Base-by-base conservation (phyloP, 305 asterid genomes). In the Fraxinus sp. region DNA sequence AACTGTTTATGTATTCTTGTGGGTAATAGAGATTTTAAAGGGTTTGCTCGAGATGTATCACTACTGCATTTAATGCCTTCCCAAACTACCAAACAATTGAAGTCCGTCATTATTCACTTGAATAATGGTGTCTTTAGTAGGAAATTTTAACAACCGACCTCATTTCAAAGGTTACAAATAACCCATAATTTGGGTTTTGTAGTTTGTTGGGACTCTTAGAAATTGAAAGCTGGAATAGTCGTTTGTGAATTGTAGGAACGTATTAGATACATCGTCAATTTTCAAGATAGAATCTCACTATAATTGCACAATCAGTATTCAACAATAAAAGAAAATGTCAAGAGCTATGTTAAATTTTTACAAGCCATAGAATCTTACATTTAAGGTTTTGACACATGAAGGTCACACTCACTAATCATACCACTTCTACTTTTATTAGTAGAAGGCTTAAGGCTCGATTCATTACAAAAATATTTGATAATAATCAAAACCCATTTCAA, bases 121-220 rank as follows among this genome's bases (percentile, higher is more conserved):
- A 62, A 66, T 43, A 26, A 16, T 62, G 26, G 8, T n/a, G 26
- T 70, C 33, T 80, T 43, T 46, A 30, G 46, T 62, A 32, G 30
- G 30, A 78, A 83, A 75, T 78, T 71, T 66, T 35, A 78, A 66
- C 73, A 62, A 22, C 72, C 11, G 11, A 28, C 20, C 20, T 71
- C 41, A 77, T 39, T 49, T 46, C 43, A 49, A 24, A 75, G 66
- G 18, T 62, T 80, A 66, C 68, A 30, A 76, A 37, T 24, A 57
- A 49, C 37, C 33, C 49, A 26, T 66, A 68, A 8, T 30, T 22
- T 16, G 74, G 52, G 18, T 41, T 43, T 79, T 2, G 78, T 82
- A 24, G 3, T 62, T 22, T 62, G 32, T 62, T 24, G 16, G 72
- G 14, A 22, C n/a, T 22, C 33, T 24, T 22, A 2, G 16, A 62